Base-by-base conservation (phyloP, 2,329 filamentous ascomycete genomes). In the Annulohypoxylon truncatum region DNA sequence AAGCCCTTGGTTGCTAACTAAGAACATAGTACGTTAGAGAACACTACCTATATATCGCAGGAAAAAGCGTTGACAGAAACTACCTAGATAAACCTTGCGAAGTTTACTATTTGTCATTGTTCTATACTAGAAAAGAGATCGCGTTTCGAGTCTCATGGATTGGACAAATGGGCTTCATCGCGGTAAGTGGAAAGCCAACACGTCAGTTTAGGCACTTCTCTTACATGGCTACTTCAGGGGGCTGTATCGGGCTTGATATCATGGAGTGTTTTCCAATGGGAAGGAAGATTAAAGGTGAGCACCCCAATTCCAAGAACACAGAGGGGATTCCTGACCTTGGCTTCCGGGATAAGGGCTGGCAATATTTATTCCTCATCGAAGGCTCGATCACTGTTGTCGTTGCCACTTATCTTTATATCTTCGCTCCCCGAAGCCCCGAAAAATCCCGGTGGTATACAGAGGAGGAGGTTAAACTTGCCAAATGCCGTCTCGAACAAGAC, bases 311-410 rank as follows among this genome's bases (percentile, higher is more conserved):
- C 12, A 29, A 31, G 28, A 18, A 38, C 5, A 5, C 13, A 38
- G 9, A 18, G 1, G 9, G 22, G 2, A 7, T 35, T 31, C 12
- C 40, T 47, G 26, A 47, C 12, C 8, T 20, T n/a, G 10, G 2
- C 5, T 12, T 10, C 18, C 12, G 12, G 12, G 35, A 10, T 40
- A 31, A 70, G 64, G 73, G 73, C 2, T 75, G 73, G 72, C 72
- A 73, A 56, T 75, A 73, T 40, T 64, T 76, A 2, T 76, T 75
- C 46, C 33, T 76, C 1, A 74, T 76, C 24, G 74, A 76, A 59
- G 74, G 74, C 15, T 61, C 73, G 2, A 67, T 74, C 3, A 75
- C 73, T 0, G 50, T 73, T 35, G 58, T 53, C 4, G 66, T 73
- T 40, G 71, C 68, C 7, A 35, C 51, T 1, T 71, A 70, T 31